Evolutionary conservation across 2,329 filamentous ascomycete genomes (phyloP).

Genomic region (Aspergillus cejpii): DNA sequence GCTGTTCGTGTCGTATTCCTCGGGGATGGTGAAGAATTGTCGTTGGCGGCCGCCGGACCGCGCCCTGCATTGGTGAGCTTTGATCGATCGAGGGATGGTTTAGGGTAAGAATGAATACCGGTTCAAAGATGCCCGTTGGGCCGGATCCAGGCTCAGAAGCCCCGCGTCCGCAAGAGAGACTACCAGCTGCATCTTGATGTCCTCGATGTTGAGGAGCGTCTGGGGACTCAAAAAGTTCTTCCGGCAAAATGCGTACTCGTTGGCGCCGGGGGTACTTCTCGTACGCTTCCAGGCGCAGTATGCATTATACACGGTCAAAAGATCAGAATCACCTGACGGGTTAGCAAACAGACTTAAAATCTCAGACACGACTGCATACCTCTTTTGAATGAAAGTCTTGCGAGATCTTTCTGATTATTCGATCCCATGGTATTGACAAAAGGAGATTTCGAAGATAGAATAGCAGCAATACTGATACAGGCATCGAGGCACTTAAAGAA

Average conservation of each 20-base stretch:
- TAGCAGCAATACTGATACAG: conserved; percentile 82
- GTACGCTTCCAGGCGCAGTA: conserved; percentile 83
- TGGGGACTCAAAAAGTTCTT: conserved; percentile 92
- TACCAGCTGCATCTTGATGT: conserved; percentile 86
- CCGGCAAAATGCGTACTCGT: conserved; percentile 83
- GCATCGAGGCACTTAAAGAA: conserved; percentile 91
- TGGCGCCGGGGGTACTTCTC: conserved; percentile 61
- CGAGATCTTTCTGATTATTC: conserved; percentile 71
- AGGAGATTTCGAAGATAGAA: conserved; percentile 88
- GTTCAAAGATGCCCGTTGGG: conserved; percentile 64
- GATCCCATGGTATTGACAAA: conserved; percentile 83
- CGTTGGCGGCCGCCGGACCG: conserved; percentile 61
- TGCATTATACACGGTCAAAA: conserved; percentile 89
- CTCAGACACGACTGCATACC: conserved; percentile 34
- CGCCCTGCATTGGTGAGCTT: conserved; percentile 30
- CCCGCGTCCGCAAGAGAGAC: conserved; percentile 79
- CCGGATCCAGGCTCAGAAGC: conserved; percentile 66
- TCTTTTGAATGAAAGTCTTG: conserved; percentile 69
- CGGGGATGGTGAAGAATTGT: conserved; percentile 76
- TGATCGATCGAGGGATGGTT: neutral
- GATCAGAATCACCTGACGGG: conserved; percentile 67
- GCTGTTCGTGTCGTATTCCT: conserved; percentile 66
- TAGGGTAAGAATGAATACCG: too few species aligned
- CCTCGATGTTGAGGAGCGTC: conserved; percentile 84
- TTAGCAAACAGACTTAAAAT: neutral